Evolutionary conservation across 345 rosid species (phyloP).

Genomic region (Psidium guajava): DNA sequence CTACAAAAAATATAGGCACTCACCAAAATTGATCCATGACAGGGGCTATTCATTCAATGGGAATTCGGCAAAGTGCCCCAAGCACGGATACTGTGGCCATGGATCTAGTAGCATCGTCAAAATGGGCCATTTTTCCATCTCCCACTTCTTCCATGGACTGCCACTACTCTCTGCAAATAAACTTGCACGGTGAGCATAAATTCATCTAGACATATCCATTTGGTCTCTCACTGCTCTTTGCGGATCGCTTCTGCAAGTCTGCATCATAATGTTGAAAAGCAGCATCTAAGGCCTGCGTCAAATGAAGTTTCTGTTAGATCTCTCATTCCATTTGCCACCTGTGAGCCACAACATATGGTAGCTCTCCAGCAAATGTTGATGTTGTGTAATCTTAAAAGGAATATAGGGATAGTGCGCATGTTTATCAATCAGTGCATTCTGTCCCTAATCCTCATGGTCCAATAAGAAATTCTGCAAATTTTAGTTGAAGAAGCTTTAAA

Average conservation of each 20-base stretch:
- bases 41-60: not conserved
- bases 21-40: not conserved
- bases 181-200: not conserved
- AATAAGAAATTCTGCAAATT: not conserved
- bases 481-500: not conserved
- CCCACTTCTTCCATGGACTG: not conserved
- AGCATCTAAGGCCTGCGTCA: slow-evolving; percentile 23
- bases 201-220: slow-evolving; percentile 10
- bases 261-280: slow-evolving; percentile 31
- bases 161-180: not conserved
- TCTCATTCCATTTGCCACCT: not conserved
- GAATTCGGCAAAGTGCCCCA: not conserved
- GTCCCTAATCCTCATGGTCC: not conserved
- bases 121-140: not conserved
- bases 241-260: slow-evolving; percentile 20
- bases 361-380: not conserved
- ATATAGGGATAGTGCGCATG: not conserved
- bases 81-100: not conserved
- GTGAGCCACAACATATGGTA: not conserved
- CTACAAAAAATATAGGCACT: not conserved
- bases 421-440: not conserved
- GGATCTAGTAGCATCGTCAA: not conserved
- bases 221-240: slow-evolving; percentile 16
- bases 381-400: not conserved
- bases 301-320: not conserved